A percentile compares a stretch with the other conserved stretches of the same genome.
phyloP scores from a whole-genome alignment of 2,329 filamentous ascomycete genomes.

The Aspergillus glaucus region DNA sequence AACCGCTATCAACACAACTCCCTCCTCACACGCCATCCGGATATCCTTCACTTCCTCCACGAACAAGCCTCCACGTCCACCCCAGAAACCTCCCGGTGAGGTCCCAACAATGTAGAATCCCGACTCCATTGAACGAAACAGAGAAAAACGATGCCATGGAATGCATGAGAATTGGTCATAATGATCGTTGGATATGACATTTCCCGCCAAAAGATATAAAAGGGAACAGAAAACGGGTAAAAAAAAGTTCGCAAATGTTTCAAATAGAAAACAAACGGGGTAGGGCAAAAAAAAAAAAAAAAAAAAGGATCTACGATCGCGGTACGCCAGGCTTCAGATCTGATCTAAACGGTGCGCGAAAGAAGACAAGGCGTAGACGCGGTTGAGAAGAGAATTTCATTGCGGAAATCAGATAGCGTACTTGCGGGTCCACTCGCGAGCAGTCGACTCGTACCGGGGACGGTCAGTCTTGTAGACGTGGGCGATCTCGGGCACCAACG shows the following conservation, averaged over 20 bases:
- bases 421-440: slow-evolving; percentile 97
- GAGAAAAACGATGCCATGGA: slow-evolving; percentile 30
- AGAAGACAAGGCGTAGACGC: slow-evolving; percentile 21
- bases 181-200: slow-evolving; percentile 33
- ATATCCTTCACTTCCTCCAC: background rate
- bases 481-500: slow-evolving; percentile 95
- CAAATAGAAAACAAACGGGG: slow-evolving; percentile 7
- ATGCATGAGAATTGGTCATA: slow-evolving; percentile 33
- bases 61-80: slow-evolving; percentile 1
- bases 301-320: slow-evolving; percentile 32
- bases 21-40: background rate
- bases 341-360: slow-evolving; percentile 27
- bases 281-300: slow-evolving; percentile 15
- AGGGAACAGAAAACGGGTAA: slow-evolving; percentile 14
- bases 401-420: slow-evolving; percentile 72
- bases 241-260: slow-evolving; percentile 15
- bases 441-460: slow-evolving; percentile 89
- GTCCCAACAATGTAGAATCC: slow-evolving; percentile 7
- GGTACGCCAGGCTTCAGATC: slow-evolving; percentile 34
- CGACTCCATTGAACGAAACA: slow-evolving; percentile 17
- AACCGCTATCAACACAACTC: background rate
- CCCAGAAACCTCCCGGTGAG: background rate
- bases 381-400: slow-evolving; percentile 21
- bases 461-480: slow-evolving; percentile 99
- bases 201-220: slow-evolving; percentile 21